Evolutionary conservation across 106 monocot genomes (phyloP), one percentile per base, ranked within the genome.

Genomic region (Posidonia australis): DNA sequence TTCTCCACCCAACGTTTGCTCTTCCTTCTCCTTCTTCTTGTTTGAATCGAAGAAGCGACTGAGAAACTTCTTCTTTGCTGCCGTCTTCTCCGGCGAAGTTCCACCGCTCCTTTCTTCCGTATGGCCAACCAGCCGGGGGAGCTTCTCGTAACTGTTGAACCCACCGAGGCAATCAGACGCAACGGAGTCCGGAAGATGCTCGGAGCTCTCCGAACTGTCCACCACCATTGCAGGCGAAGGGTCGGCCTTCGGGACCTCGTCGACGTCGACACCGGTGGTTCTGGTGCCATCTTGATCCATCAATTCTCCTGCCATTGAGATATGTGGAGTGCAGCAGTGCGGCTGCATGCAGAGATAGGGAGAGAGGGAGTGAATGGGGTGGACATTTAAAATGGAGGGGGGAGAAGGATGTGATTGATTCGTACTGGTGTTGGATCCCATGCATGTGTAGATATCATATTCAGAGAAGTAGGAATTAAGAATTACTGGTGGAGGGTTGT

Each of bases 121-220:
- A 5, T 20, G 62, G 62, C 43, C 42, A 0, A 19, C 16, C 3
- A 41, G 42, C 22, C 44, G 36, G 9, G 42, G 62, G 18, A 44
- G 62, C 62, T 62, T 62, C 62, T 43, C 62, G 62, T 62, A 44
- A 1, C 36, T n/a, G 43, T 44, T 62, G 42, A 62, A 7, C 21
- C 16, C 28, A 16, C 21, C 46, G 46, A 17, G 11, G 25, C 64
- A 64, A 14, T 47, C 64, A 36, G 47, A 45, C 5, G 45, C 22
- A 13, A 64, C 25, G 3, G 63, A 46, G 22, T 64, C 46, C 20
- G 46, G 45, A 43, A 64, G 16, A 14, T 25, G 26, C 64, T 24
- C 64, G 44, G 46, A 9, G 44, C 46, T 46, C 64, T 64, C 46
- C 14, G 64, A 45, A 25, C 46, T 47, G 13, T 17, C 64, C 13